A percentile compares a stretch with the other conserved stretches of the same genome.
Conservation (phyloP, 2,329 filamentous ascomycete genomes). For the Diplocarpon mali region DNA sequence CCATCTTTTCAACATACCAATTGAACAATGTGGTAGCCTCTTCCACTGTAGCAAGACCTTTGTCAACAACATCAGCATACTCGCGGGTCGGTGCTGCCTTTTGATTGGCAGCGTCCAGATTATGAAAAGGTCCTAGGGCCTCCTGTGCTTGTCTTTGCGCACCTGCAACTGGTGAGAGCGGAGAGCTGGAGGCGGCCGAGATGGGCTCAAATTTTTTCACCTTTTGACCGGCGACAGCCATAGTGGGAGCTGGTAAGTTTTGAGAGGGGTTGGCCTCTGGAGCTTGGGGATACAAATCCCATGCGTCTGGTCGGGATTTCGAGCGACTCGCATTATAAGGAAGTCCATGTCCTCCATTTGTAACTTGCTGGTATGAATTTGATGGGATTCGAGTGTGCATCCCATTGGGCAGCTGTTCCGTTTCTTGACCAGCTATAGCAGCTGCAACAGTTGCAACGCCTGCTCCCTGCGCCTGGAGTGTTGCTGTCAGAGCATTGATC, state of each 20-base stretch:
- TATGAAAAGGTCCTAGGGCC: slow-evolving; percentile 1
- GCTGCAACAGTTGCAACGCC: slow-evolving; percentile 3
- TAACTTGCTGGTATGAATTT: slow-evolving; percentile 27
- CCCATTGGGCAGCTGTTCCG: neutral
- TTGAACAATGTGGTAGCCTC: slow-evolving; percentile 44
- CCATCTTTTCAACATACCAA: slow-evolving; percentile 49
- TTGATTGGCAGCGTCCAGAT: neutral
- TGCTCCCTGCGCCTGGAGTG: slow-evolving; percentile 26
- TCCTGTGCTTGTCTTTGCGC: slow-evolving; percentile 4
- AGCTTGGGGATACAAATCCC: slow-evolving; percentile 19
- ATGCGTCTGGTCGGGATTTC: slow-evolving; percentile 19
- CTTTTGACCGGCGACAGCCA: slow-evolving; percentile 28
- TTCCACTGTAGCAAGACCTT: slow-evolving; percentile 45
- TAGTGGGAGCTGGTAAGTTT: slow-evolving; percentile 21
- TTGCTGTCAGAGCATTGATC: slow-evolving; percentile 31
- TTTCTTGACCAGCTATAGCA: neutral
- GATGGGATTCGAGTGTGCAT: slow-evolving; percentile 1
- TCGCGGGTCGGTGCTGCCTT: slow-evolving; percentile 19
- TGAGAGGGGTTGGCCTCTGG: slow-evolving; percentile 18
- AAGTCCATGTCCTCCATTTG: slow-evolving; percentile 22
- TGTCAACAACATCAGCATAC: slow-evolving; percentile 39
- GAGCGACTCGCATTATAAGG: slow-evolving; percentile 15
- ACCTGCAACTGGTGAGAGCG: neutral
- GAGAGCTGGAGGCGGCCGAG: slow-evolving; percentile 8
- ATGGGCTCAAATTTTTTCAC: slow-evolving; percentile 24